A percentile compares a stretch with the other conserved stretches of the same genome.
Conservation (phyloP, 2,329 filamentous ascomycete species). For the Aspergillus sp. region DNA sequence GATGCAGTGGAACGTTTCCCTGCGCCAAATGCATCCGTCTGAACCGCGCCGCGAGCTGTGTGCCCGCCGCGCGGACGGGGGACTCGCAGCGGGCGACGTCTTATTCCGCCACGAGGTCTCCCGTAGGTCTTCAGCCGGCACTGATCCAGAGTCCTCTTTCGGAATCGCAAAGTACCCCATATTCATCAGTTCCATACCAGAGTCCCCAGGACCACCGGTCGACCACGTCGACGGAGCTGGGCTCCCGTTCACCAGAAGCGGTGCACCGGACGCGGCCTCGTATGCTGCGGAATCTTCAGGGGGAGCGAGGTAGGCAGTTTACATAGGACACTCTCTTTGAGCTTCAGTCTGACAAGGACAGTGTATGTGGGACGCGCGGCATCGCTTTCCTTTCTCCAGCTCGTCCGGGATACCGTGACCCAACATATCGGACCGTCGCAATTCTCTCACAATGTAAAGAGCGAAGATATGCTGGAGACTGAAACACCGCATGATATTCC, state of each 20-base stretch:
- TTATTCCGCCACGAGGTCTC: neutral
- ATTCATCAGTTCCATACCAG: conserved; percentile 20
- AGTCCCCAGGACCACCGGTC: neutral
- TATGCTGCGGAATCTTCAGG: conserved; percentile 54
- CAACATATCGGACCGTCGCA: conserved; percentile 55
- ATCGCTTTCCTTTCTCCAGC: conserved; percentile 56
- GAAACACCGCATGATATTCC: conserved; percentile 37
- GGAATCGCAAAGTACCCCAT: neutral
- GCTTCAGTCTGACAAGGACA: conserved; percentile 2
- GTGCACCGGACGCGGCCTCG: conserved; percentile 31
- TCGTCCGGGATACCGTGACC: conserved; percentile 48
- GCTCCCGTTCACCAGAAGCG: conserved; percentile 27
- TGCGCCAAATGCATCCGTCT: conserved; percentile 50
- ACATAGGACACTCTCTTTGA: neutral
- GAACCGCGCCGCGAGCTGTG: conserved; percentile 41
- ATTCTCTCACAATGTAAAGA: conserved; percentile 53
- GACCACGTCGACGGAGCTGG: conserved; percentile 6
- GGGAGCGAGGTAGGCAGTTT: conserved; percentile 47
- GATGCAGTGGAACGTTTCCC: conserved; percentile 50
- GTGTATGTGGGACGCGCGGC: conserved; percentile 34
- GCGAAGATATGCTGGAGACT: conserved; percentile 55
- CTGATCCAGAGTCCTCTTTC: neutral
- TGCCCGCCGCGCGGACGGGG: conserved; percentile 20
- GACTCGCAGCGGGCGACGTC: neutral
- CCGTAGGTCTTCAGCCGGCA: neutral